Base-by-base conservation (phyloP, 441 rosid genomes). In the Flueggea neowawraea region DNA sequence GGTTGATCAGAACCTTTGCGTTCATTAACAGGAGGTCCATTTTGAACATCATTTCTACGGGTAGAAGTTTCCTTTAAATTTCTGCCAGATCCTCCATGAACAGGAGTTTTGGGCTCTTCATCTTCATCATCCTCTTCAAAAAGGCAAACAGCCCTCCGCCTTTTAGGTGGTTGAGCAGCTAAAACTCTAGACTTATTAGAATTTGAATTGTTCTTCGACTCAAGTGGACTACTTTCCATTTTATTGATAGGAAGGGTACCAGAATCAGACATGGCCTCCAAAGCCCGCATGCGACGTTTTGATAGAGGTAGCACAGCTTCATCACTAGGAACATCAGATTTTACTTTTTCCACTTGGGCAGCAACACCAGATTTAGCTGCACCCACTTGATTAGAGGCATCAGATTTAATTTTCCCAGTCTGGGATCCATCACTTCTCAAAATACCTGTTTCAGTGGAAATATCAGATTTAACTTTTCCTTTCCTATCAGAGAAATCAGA, bases 31-130 rank as follows among this genome's bases (percentile, higher is more conserved):
- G 14, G n/a, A 10, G 14, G 12, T 47, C 50, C 50, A 47, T 14
- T 75, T 83, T 48, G 59, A 36, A 74, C 47, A 57, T 53, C 64
- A 71, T 71, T 75, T 66, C 12, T 14, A 12, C 5, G n/a, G 50
- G 9, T 3, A 67, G 82, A 69, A 59, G 57, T 73, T 67, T 70
- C 41, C 41, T 36, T 77, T 54, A 69, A 68, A 73, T 56, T 78
- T 70, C 55, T 69, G 33, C 68, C 63, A 55, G 82, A 73, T 63
- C 80, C 86, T 73, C 84, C 93, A 76, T 93, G 97, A 73, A 96
- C 78, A 48, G 99, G 99, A 78, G 99, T 93, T 84, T 87, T 96
- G 41, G 96, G 95, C 63, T 76, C 73, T 60, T 83, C 98, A 41
- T 85, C 91, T 45, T 85, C 88, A 47, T 76, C 90, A 10, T 91